Evolutionary conservation across 352 stramenopile genomes (phyloP).

Genomic region (Phytopythium mirpurense): DNA sequence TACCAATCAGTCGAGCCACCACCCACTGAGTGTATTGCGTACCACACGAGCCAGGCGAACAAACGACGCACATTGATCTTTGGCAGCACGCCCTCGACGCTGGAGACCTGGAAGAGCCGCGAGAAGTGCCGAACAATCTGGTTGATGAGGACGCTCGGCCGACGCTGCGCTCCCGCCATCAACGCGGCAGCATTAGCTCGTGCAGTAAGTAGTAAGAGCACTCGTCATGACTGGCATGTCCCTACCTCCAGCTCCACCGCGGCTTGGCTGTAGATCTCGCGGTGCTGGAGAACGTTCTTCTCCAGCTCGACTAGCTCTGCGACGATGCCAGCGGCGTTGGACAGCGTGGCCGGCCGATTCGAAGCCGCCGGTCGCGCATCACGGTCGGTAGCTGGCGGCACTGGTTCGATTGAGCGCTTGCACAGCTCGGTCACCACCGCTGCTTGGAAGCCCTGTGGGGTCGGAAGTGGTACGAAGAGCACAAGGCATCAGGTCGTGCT

Average conservation of each 20-base stretch:
- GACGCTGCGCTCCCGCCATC: constrained; percentile 22
- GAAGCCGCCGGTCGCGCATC: not conserved
- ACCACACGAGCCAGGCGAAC: no score
- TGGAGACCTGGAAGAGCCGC: constrained; percentile 84
- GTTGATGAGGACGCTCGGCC: constrained; percentile 77
- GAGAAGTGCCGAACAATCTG: constrained; percentile 86
- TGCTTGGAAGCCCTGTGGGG: constrained; percentile 39
- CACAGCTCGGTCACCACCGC: constrained; percentile 53
- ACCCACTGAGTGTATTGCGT: no score
- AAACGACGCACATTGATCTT: constrained; percentile 87
- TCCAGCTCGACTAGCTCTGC: constrained; percentile 81
- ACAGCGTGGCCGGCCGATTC: constrained; percentile 31
- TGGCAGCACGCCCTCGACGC: constrained; percentile 83
- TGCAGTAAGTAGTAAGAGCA: not conserved
- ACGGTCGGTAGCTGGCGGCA: not conserved
- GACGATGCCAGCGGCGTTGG: constrained; percentile 63
- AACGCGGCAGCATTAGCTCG: not conserved
- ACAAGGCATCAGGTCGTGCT: not conserved
- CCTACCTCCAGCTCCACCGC: constrained; percentile 72
- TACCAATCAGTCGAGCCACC: no score
- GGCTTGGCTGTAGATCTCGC: constrained; percentile 77
- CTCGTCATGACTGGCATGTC: not conserved
- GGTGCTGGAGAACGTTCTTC: constrained; percentile 71
- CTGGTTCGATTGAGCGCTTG: constrained; percentile 48
- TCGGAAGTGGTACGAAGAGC: not conserved